Percentiles rank a stretch among this genome's conserved stretches.
These are phyloP conservation scores for Hypoxylon subgilvum DNA, from an alignment of 495 filamentous ascomycete genomes.

Conservation along the genomic window DNA sequence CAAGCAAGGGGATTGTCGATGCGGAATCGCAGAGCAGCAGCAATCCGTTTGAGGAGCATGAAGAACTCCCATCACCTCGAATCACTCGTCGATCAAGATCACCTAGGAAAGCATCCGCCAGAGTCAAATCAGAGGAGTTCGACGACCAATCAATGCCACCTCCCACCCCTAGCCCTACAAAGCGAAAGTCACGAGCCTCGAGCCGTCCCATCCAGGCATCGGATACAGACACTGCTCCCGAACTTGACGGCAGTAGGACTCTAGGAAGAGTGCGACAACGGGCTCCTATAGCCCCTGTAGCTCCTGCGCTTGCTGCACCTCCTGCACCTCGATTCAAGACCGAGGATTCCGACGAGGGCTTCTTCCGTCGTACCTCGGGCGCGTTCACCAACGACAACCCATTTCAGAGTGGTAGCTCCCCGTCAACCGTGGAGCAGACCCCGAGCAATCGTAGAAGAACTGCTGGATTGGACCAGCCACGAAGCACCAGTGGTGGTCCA, in stretches of 20 bases:
- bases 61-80: constrained; percentile 53
- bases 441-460: constrained; percentile 51
- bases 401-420: constrained; percentile 81
- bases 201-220: constrained; percentile 54
- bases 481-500: constrained; percentile 41
- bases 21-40: constrained; percentile 60
- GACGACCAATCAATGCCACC: constrained; percentile 46
- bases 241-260: constrained; percentile 39
- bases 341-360: constrained; percentile 51
- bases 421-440: constrained; percentile 43
- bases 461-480: constrained; percentile 34
- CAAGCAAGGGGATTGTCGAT: constrained; percentile 86
- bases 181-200: constrained; percentile 56
- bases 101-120: constrained; percentile 53
- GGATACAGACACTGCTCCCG: constrained; percentile 60
- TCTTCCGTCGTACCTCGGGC: constrained; percentile 53
- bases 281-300: too few relatives aligned
- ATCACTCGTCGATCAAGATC: constrained; percentile 51
- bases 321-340: constrained; percentile 53
- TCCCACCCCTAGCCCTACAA: constrained; percentile 53
- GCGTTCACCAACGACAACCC: constrained; percentile 90
- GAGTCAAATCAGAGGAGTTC: constrained; percentile 56
- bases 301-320: too few relatives aligned
- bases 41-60: constrained; percentile 51
- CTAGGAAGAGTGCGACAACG: constrained; percentile 30